Percentiles rank a stretch among this genome's conserved stretches.
phyloP scores from a whole-genome alignment of 192 early-diverging fungal species.

The Backusella morwellensis region DNA sequence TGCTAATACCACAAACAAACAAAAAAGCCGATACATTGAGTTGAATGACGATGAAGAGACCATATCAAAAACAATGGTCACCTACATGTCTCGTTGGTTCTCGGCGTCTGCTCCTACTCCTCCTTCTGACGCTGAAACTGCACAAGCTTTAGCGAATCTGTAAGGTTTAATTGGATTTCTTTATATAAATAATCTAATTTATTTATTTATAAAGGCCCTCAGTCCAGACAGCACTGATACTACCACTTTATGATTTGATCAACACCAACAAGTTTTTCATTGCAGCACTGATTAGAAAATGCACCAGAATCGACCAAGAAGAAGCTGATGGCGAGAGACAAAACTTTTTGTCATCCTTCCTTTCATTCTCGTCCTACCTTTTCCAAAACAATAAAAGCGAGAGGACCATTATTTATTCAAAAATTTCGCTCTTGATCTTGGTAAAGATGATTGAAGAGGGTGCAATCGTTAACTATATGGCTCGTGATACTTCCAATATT shows the following conservation, averaged over 20 bases:
- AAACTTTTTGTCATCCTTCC: constrained; percentile 33
- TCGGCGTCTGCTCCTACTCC: background rate
- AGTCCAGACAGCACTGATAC: constrained; percentile 37
- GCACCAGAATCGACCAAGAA: constrained; percentile 6
- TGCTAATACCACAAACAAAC: background rate
- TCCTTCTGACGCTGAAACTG: background rate
- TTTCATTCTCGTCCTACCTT: constrained; percentile 52
- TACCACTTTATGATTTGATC: constrained; percentile 49
- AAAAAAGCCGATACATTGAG: constrained; percentile 37
- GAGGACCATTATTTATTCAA: constrained; percentile 43
- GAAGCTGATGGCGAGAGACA: background rate
- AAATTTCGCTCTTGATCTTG: constrained; percentile 42
- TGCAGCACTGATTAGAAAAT: constrained; percentile 20
- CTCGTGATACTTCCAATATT: constrained; percentile 5
- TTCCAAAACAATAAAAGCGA: constrained; percentile 48
- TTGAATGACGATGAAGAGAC: constrained; percentile 48
- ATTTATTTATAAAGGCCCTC: constrained; percentile 38
- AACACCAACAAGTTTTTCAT: constrained; percentile 44
- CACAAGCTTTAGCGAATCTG: constrained; percentile 8
- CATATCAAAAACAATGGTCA: constrained; percentile 12
- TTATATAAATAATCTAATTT: no score
- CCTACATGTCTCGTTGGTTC: constrained; percentile 24
- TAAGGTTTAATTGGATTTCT: background rate
- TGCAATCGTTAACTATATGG: constrained; percentile 34
- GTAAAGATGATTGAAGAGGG: constrained; percentile 45